Evolutionary conservation across 164 flowering plant species (phyloP).

Genomic region (Vitis rotundifolia): DNA sequence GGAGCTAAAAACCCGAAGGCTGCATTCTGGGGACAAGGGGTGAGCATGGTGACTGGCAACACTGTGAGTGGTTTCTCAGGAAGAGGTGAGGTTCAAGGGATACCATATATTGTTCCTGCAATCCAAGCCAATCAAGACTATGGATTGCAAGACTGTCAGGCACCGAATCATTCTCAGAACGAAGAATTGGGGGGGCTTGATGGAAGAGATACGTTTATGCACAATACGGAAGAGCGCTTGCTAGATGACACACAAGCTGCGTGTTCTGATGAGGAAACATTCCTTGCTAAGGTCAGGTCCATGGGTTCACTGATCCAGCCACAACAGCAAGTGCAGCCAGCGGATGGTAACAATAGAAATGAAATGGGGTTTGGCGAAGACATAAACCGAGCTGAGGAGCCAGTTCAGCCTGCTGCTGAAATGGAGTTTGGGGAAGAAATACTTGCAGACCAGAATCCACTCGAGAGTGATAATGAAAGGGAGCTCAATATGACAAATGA

Average conservation of each 20-base stretch:
- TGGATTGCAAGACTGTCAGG: neutral
- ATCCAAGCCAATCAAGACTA: neutral
- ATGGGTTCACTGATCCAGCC: conserved; percentile 2
- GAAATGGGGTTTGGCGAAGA: too few species aligned
- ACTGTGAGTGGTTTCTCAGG: too few species aligned
- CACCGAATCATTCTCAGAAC: neutral
- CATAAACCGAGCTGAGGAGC: too few species aligned
- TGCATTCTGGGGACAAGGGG: neutral
- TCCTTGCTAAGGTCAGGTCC: neutral
- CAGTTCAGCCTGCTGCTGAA: too few species aligned
- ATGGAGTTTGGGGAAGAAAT: too few species aligned
- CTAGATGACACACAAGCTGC: neutral
- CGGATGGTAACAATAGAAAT: neutral
- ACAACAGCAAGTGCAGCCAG: neutral
- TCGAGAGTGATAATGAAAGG: too few species aligned
- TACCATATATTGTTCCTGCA: neutral
- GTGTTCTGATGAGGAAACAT: neutral
- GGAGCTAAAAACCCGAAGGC: neutral
- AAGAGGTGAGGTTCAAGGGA: neutral
- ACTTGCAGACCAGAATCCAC: too few species aligned
- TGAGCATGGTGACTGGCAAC: neutral
- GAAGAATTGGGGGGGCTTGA: neutral
- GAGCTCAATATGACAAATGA: too few species aligned
- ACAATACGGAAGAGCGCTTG: neutral
- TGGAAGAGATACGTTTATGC: neutral